Evolutionary conservation across 352 stramenopile genomes (phyloP).

Genomic region (Globisporangium acanthophoron): DNA sequence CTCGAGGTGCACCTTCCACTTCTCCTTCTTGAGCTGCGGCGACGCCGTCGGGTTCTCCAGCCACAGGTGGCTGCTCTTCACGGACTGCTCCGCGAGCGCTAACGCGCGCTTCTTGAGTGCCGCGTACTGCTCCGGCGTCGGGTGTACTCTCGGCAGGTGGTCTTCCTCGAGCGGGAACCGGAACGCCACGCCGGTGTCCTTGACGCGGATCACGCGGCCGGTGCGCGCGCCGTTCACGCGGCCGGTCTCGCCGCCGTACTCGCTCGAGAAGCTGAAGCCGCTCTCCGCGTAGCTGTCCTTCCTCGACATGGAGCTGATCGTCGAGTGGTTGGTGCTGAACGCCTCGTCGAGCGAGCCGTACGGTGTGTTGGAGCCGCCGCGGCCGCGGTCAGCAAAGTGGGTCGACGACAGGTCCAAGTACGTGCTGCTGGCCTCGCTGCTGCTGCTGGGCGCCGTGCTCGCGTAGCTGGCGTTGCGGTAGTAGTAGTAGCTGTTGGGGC

Average conservation of each 20-base stretch:
- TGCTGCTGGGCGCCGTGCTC: neutral
- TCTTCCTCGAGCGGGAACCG: constrained; percentile 64
- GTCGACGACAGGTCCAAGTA: neutral
- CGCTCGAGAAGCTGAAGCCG: neutral
- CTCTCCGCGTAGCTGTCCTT: neutral
- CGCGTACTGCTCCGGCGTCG: constrained; percentile 26
- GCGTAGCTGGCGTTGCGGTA: neutral
- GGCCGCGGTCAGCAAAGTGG: neutral
- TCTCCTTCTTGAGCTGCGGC: constrained; percentile 46
- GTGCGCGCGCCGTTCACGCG: constrained; percentile 20
- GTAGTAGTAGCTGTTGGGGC: neutral
- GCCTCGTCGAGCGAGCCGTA: neutral
- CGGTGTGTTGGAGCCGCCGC: neutral
- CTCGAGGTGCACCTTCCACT: constrained; percentile 58
- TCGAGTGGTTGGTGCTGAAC: neutral
- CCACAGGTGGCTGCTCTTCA: constrained; percentile 47
- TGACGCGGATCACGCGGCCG: constrained; percentile 62
- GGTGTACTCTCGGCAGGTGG: constrained; percentile 38
- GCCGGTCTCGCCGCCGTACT: neutral
- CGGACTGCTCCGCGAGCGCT: constrained; percentile 29
- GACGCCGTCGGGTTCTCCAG: constrained; percentile 65
- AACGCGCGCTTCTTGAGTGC: constrained; percentile 26
- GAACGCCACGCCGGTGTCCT: constrained; percentile 65
- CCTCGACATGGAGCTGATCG: neutral
- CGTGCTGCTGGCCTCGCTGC: neutral